Evolutionary conservation across 129 eudicot genomes (phyloP).

Genomic region (Tagetes patula): DNA sequence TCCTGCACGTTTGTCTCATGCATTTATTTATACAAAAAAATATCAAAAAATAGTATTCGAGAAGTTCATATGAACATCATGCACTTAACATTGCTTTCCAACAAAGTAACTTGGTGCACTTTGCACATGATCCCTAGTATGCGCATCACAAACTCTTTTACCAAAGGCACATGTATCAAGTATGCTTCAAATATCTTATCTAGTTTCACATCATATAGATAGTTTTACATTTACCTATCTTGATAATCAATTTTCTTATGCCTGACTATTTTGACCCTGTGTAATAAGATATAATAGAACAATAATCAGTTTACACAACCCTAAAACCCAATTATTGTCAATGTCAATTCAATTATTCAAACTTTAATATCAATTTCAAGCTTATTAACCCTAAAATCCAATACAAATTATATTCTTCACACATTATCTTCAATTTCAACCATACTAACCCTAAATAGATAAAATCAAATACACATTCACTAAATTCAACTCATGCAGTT

Average conservation of each 20-base stretch:
- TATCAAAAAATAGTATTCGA: neutral
- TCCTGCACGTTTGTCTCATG: constrained; percentile 31
- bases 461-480: constrained; percentile 19
- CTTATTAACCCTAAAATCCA: neutral
- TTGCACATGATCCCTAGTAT: constrained; percentile 42
- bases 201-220: neutral
- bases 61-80: constrained; percentile 34
- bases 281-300: neutral
- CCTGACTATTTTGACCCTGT: neutral
- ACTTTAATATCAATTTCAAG: too few species aligned
- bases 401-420: too few species aligned
- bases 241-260: constrained; percentile 4
- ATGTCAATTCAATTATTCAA: too few species aligned
- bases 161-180: constrained; percentile 30
- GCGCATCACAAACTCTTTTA: constrained; percentile 43
- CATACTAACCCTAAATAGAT: neutral
- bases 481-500: constrained; percentile 19
- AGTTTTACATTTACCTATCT: neutral
- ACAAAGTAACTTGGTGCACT: constrained; percentile 33
- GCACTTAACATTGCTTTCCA: constrained; percentile 37
- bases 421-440: constrained; percentile 8
- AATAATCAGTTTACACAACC: neutral
- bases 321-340: neutral
- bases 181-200: constrained; percentile 23
- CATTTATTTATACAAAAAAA: constrained; percentile 11